Evolutionary conservation across 306 rosid species (phyloP), one percentile per base, ranked within the genome.

Genomic region (Astragalus membranaceus): DNA sequence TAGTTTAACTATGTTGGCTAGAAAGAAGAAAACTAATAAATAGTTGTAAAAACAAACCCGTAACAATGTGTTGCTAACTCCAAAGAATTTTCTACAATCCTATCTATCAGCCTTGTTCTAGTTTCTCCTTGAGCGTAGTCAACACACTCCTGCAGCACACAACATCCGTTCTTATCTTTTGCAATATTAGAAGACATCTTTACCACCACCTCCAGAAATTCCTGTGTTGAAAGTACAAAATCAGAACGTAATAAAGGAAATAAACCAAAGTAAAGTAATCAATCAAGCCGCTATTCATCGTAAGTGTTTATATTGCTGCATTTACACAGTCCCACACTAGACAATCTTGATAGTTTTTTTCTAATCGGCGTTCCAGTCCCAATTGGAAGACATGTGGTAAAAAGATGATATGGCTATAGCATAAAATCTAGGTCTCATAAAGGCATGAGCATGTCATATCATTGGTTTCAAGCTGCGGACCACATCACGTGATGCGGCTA

Each of bases 91-190:
- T 1, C 60, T 42, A 73, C 6, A 29, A 90, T 59, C 32, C 55
- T 74, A 30, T 41, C 70, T 15, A 87, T 56, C 30, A 90, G 42
- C n/a, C 10, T 51, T 32, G 7, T 54, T 52, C 69, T 87, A 12
- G 20, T 36, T 61, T 70, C 79, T 54, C 91, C 96, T 0, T 7
- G 57, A 26, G 84, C 63, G 76, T 62, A 50, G 46, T 75, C 53
- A 30, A 86, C 56, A 3, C 86, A 90, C 5, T 81, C 75, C 48
- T 84, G 87, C 76, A 90, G 80, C 75, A 88, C 84, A 20, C 87
- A 81, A 39, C 89, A 90, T 12, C 91, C 96, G 1, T 71, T 77
- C 75, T 83, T 85, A 42, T 88, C 89, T 44, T 62, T 84, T 33
- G 94, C 87, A 10, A 88, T 68, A n/a, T 13, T 35, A 3, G 48